Percentiles rank a stretch among this genome's conserved stretches.
Conservation (phyloP, 768 basidiomycete species). For the Russula earlei region DNA sequence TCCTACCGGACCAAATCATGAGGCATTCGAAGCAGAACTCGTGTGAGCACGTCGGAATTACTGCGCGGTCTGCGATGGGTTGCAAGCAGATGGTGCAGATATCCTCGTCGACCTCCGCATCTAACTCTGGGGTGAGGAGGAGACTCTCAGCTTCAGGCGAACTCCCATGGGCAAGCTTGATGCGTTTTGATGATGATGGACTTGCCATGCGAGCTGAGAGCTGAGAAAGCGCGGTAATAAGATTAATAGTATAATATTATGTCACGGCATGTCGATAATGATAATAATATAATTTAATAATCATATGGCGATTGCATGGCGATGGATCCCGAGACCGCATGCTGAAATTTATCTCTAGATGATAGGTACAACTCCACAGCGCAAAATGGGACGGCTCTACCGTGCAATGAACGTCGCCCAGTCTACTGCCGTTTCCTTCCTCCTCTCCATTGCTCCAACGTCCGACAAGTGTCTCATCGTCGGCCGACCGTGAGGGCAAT, state of each 20-base stretch:
- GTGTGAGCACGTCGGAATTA: conserved; percentile 81
- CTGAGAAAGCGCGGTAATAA: too few relatives aligned
- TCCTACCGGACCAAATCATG: conserved; percentile 71
- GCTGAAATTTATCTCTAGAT: too few relatives aligned
- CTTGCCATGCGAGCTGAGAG: background rate
- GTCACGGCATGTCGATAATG: too few relatives aligned
- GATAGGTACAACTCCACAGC: background rate
- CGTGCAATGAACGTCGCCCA: background rate
- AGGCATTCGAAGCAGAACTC: conserved; percentile 93
- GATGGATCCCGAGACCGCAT: too few relatives aligned
- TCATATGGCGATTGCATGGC: too few relatives aligned
- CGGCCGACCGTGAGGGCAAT: conserved; percentile 29
- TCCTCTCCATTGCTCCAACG: background rate
- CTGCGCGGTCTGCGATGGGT: conserved; percentile 60
- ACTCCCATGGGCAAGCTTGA: background rate
- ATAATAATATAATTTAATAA: too few relatives aligned
- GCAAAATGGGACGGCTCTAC: background rate
- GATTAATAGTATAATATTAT: background rate
- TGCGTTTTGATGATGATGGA: background rate
- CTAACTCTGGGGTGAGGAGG: background rate
- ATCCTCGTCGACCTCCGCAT: conserved; percentile 37
- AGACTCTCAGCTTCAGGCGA: background rate
- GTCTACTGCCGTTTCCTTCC: conserved; percentile 1
- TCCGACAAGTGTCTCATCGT: conserved; percentile 26
- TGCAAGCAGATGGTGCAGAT: conserved; percentile 87